phyloP scores from a whole-genome alignment of 176 grass and related monocot species.

The Otatea glauca region DNA sequence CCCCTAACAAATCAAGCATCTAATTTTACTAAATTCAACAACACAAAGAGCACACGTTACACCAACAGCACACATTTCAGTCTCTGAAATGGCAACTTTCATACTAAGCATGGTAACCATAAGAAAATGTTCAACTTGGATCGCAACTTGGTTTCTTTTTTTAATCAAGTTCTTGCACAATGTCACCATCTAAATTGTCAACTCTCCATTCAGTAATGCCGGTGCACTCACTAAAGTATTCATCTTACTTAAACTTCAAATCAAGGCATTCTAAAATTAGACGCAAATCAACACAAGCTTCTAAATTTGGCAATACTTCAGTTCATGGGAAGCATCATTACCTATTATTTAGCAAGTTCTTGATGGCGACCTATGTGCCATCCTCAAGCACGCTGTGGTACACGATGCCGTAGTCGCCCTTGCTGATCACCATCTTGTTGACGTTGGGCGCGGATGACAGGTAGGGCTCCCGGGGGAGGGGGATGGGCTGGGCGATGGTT shows the following conservation, averaged over 20 bases:
- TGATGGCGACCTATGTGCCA: too few species aligned
- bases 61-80: constrained; percentile 15
- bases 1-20: constrained; percentile 45
- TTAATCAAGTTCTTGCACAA: constrained; percentile 6
- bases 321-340: too few species aligned
- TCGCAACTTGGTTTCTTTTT: neutral
- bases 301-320: too few species aligned
- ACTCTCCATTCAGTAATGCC: constrained; percentile 37
- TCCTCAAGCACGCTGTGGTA: too few species aligned
- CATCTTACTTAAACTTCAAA: constrained; percentile 43
- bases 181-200: constrained; percentile 49
- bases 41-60: constrained; percentile 30
- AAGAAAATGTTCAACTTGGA: constrained; percentile 11
- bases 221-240: constrained; percentile 25
- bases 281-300: too few species aligned
- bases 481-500: too few species aligned
- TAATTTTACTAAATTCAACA: constrained; percentile 39
- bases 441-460: too few species aligned
- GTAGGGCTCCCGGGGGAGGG: too few species aligned
- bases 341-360: too few species aligned
- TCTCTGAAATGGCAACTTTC: constrained; percentile 33
- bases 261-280: constrained; percentile 35
- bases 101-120: constrained; percentile 35
- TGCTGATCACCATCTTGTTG: too few species aligned
- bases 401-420: too few species aligned